phyloP scores from a whole-genome alignment of 1,284 basidiomycete species.

The Ganoderma lucidum region DNA sequence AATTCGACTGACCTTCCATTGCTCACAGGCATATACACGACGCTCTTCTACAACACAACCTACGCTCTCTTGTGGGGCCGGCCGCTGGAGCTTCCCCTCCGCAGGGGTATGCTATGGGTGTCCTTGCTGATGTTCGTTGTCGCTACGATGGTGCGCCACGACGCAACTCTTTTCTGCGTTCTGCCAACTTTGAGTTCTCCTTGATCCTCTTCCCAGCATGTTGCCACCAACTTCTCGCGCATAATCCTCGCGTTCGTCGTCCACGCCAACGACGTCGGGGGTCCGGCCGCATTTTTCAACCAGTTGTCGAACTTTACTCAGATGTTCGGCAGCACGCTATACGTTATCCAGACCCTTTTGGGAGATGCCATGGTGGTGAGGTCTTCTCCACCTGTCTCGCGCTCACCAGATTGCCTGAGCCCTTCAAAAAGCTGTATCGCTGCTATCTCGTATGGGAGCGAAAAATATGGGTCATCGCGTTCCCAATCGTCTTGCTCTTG shows the following conservation, averaged over 20 bases:
- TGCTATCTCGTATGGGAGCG: slow-evolving; percentile 28
- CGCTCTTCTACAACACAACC: slow-evolving; percentile 22
- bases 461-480: slow-evolving; percentile 15
- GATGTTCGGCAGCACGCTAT: slow-evolving; percentile 37
- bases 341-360: slow-evolving; percentile 34
- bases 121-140: slow-evolving; percentile 25
- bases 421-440: slow-evolving; percentile 23
- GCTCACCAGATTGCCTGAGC: not conserved
- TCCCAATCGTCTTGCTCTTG: slow-evolving; percentile 24
- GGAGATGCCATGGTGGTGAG: slow-evolving; percentile 30
- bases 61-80: slow-evolving; percentile 17
- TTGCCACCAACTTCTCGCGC: slow-evolving; percentile 34
- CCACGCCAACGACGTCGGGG: slow-evolving; percentile 29
- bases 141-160: slow-evolving; percentile 24
- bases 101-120: slow-evolving; percentile 18
- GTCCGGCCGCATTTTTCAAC: slow-evolving; percentile 36
- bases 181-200: not conserved
- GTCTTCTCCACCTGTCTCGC: not conserved
- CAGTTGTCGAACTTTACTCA: slow-evolving; percentile 34
- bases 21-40: slow-evolving; percentile 20
- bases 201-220: slow-evolving; percentile 20
- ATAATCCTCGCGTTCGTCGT: slow-evolving; percentile 36
- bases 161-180: not conserved
- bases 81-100: slow-evolving; percentile 12
- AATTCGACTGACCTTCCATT: not conserved